Evolutionary conservation across 257 asterid species (phyloP).

Genomic region (Nicotiana knightiana): DNA sequence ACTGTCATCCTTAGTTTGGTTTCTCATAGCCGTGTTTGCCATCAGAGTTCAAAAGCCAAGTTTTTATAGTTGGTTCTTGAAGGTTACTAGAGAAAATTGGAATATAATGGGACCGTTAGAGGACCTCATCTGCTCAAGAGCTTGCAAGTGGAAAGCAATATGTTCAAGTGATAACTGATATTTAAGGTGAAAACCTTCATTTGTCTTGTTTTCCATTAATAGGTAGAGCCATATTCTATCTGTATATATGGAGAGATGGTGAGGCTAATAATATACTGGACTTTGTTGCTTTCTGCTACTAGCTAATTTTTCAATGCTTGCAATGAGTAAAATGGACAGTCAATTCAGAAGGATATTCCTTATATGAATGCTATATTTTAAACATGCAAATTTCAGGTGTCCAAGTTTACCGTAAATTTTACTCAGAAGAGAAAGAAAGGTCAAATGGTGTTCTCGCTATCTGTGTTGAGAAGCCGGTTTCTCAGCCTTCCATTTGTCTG

Average conservation of each 20-base stretch:
- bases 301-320: neutral
- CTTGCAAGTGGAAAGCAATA: neutral
- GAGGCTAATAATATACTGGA: neutral
- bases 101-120: neutral
- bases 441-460: slow-evolving; percentile 76
- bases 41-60: neutral
- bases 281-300: neutral
- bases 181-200: neutral
- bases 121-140: neutral
- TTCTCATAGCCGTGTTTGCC: neutral
- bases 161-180: neutral
- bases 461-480: slow-evolving; percentile 30
- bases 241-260: neutral
- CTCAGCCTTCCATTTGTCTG: slow-evolving; percentile 40
- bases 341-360: neutral
- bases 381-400: slow-evolving; percentile 49
- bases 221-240: neutral
- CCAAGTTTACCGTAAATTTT: slow-evolving; percentile 66
- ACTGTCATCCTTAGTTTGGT: neutral
- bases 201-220: neutral
- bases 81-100: neutral
- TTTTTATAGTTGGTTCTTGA: neutral
- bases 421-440: slow-evolving; percentile 74
- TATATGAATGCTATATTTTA: neutral
- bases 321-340: neutral